Conservation (phyloP, 352 stramenopile genomes). For the Phytophthora cryptogea region DNA sequence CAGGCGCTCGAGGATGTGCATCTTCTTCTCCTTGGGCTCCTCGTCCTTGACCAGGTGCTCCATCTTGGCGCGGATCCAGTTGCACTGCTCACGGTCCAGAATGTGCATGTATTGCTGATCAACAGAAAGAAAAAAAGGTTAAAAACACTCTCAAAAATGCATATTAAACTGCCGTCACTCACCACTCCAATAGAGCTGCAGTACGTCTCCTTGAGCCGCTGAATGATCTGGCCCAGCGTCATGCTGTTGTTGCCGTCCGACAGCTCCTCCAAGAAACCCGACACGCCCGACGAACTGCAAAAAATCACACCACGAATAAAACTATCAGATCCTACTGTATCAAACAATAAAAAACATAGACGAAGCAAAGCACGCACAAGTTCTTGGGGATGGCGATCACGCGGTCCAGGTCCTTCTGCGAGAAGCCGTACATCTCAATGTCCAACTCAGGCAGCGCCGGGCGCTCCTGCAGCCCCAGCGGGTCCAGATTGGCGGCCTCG, state of each 20-base stretch:
- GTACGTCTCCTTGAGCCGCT: constrained; percentile 96
- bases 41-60: constrained; percentile 74
- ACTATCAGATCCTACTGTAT: neutral
- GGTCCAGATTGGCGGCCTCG: constrained; percentile 96
- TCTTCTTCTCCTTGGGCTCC: constrained; percentile 92
- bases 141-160: neutral
- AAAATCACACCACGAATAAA: constrained; percentile 1
- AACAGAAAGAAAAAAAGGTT: constrained; percentile 8
- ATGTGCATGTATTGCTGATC: constrained; percentile 99
- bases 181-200: constrained; percentile 96
- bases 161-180: constrained; percentile 14
- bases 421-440: constrained; percentile 93
- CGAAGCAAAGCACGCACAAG: constrained; percentile 56
- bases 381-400: constrained; percentile 88
- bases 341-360: constrained; percentile 4
- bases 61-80: constrained; percentile 96
- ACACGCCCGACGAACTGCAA: constrained; percentile 81
- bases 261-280: constrained; percentile 88
- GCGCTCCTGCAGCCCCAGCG: constrained; percentile 89
- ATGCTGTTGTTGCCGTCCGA: constrained; percentile 71
- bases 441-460: constrained; percentile 83
- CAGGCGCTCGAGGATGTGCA: constrained; percentile 97
- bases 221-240: constrained; percentile 95
- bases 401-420: constrained; percentile 87
- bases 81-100: constrained; percentile 94